phyloP scores from a whole-genome alignment of 1,284 basidiomycete genomes.

The Hypsizygus ulmarius region DNA sequence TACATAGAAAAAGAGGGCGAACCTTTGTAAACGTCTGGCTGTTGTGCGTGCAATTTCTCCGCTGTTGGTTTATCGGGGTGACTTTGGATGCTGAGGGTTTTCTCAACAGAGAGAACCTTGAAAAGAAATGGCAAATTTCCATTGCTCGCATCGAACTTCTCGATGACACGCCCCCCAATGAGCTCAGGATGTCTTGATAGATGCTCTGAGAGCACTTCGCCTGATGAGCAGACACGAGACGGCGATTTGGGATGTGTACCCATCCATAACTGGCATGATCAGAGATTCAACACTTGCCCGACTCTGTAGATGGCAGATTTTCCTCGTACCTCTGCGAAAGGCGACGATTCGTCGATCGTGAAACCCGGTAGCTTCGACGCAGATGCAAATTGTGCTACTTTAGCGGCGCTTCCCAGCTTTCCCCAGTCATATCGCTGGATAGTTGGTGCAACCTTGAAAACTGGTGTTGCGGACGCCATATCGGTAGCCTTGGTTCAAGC shows the following conservation, averaged over 20 bases:
- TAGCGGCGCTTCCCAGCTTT: slow-evolving; percentile 58
- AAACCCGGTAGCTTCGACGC: slow-evolving; percentile 40
- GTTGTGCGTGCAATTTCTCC: slow-evolving; percentile 68
- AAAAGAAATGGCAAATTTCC: slow-evolving; percentile 91
- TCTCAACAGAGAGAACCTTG: slow-evolving; percentile 92
- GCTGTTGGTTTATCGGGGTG: slow-evolving; percentile 95
- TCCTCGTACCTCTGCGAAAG: slow-evolving; percentile 55
- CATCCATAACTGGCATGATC: slow-evolving; percentile 88
- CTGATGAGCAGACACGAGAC: slow-evolving; percentile 55
- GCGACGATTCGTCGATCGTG: slow-evolving; percentile 40
- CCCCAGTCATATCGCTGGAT: slow-evolving; percentile 78
- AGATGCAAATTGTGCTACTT: slow-evolving; percentile 52
- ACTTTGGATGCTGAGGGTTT: slow-evolving; percentile 95
- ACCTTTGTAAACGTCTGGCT: slow-evolving; percentile 92
- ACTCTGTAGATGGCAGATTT: too few species aligned
- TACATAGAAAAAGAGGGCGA: slow-evolving; percentile 17
- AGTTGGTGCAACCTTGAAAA: slow-evolving; percentile 72
- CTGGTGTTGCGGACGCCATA: slow-evolving; percentile 23
- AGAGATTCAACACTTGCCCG: not conserved
- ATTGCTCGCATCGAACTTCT: slow-evolving; percentile 51
- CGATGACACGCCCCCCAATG: slow-evolving; percentile 62
- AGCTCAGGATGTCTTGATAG: slow-evolving; percentile 66
- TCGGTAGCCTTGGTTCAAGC: not conserved
- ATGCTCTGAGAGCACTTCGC: slow-evolving; percentile 52
- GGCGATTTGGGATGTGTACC: slow-evolving; percentile 93